Conservation (phyloP, 1,284 basidiomycete species). For the Irpex sp. region DNA sequence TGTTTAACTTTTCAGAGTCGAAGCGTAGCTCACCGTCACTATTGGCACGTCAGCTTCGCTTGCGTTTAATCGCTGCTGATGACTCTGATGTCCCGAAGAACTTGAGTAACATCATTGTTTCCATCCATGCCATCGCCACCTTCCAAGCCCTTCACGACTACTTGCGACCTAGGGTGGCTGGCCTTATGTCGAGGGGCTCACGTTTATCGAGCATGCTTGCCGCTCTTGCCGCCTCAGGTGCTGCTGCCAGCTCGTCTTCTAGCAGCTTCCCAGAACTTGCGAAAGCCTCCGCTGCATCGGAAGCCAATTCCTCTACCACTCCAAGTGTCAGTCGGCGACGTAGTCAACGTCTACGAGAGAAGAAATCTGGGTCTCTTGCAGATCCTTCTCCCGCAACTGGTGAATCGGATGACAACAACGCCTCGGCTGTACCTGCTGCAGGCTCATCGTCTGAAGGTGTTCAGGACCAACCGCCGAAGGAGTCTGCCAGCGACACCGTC, state of each 20-base stretch:
- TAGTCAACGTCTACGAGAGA: constrained; percentile 81
- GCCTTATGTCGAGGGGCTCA: constrained; percentile 60
- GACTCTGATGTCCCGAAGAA: constrained; percentile 84
- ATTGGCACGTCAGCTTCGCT: constrained; percentile 83
- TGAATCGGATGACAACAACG: constrained; percentile 17
- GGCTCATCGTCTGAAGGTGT: neutral
- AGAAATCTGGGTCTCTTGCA: constrained; percentile 38
- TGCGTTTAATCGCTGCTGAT: constrained; percentile 84
- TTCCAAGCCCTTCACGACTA: constrained; percentile 96
- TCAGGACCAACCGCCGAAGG: constrained; percentile 21
- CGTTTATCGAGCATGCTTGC: constrained; percentile 89
- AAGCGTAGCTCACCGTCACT: constrained; percentile 84
- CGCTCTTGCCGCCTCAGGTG: constrained; percentile 78
- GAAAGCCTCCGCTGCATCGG: constrained; percentile 29
- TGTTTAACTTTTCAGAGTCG: constrained; percentile 50
- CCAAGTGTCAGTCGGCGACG: constrained; percentile 55
- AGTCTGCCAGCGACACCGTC: constrained; percentile 47
- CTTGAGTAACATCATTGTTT: constrained; percentile 87
- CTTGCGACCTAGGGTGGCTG: constrained; percentile 85
- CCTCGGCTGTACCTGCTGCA: constrained; percentile 20
- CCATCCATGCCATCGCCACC: constrained; percentile 94
- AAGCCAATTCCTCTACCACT: constrained; percentile 31
- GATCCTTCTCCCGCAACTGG: constrained; percentile 22
- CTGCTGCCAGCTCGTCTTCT: constrained; percentile 40
- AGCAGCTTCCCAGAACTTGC: constrained; percentile 23